Conservation (phyloP, 1,139 yeast genomes). For the Zygoascus meyerae region DNA sequence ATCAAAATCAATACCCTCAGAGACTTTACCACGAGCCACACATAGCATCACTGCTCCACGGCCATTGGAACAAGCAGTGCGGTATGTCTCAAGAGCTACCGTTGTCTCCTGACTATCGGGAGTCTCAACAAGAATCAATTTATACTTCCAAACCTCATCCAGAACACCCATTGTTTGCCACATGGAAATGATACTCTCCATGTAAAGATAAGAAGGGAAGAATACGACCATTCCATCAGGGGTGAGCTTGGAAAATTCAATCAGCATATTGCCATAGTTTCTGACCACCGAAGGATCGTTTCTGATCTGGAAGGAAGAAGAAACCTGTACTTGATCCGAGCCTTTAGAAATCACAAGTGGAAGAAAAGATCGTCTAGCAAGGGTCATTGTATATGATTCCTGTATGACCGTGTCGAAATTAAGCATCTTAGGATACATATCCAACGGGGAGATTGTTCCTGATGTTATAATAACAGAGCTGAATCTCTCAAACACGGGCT, state of each 20-base stretch:
- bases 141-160: conserved; percentile 98
- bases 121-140: conserved; percentile 91
- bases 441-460: conserved; percentile 96
- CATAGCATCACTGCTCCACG: conserved; percentile 93
- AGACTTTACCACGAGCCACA: conserved; percentile 98
- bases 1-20: conserved; percentile 98
- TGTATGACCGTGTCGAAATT: conserved; percentile 92
- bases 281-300: conserved; percentile 97
- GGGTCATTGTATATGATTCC: conserved; percentile 92
- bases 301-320: conserved; percentile 92
- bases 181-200: conserved; percentile 96
- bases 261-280: conserved; percentile 85
- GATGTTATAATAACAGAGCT: conserved; percentile 93
- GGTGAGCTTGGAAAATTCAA: conserved; percentile 89
- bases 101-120: conserved; percentile 99
- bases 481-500: conserved; percentile 91
- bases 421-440: conserved; percentile 97
- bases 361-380: conserved; percentile 84
- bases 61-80: conserved; percentile 96
- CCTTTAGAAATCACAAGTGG: conserved; percentile 97
- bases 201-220: conserved; percentile 92
- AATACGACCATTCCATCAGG: conserved; percentile 98
- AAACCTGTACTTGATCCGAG: conserved; percentile 93
- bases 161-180: conserved; percentile 98
- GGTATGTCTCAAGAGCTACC: conserved; percentile 86